These are phyloP conservation scores for Trichopus zeylanicus DNA, from an alignment of 116 monocot species.

Conservation along the genomic window DNA sequence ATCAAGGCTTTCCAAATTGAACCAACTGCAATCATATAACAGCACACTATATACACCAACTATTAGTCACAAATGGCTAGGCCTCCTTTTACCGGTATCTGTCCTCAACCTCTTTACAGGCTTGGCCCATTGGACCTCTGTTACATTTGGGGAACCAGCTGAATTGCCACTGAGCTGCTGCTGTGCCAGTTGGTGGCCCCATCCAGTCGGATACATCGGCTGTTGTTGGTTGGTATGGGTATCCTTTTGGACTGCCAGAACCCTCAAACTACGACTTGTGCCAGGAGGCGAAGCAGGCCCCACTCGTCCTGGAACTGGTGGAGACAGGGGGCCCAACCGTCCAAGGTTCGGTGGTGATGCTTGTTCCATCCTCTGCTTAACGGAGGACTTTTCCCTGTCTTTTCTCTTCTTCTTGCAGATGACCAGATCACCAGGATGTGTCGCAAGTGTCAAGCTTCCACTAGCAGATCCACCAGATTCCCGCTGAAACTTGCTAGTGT, in stretches of 20 bases:
- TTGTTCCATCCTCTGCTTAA: conserved; percentile 23
- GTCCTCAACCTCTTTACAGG: conserved; percentile 85
- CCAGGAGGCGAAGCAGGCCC: not conserved
- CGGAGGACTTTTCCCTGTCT: conserved; percentile 60
- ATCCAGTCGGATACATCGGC: conserved; percentile 1
- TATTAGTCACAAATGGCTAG: conserved; percentile 45
- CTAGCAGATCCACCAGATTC: conserved; percentile 15
- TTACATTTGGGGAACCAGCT: conserved; percentile 8
- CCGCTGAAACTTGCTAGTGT: conserved; percentile 31
- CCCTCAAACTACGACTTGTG: conserved; percentile 1
- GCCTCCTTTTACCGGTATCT: conserved; percentile 73
- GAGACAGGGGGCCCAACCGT: conserved; percentile 19
- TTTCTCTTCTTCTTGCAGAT: conserved; percentile 94
- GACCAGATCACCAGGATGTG: conserved; percentile 81
- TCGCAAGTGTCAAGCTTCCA: conserved; percentile 3
- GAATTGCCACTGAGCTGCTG: conserved; percentile 4
- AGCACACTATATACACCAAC: conserved; percentile 10
- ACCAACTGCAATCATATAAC: no score
- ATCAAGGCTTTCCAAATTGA: no score
- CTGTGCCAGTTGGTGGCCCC: conserved; percentile 8
- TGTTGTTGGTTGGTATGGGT: conserved; percentile 8
- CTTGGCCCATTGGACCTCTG: conserved; percentile 76
- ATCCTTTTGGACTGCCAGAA: conserved; percentile 16
- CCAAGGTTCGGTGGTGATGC: conserved; percentile 21
- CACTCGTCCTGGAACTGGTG: conserved; percentile 1